Conservation (phyloP, 1,284 basidiomycete genomes). For the Trichosporon coremiiforme region DNA sequence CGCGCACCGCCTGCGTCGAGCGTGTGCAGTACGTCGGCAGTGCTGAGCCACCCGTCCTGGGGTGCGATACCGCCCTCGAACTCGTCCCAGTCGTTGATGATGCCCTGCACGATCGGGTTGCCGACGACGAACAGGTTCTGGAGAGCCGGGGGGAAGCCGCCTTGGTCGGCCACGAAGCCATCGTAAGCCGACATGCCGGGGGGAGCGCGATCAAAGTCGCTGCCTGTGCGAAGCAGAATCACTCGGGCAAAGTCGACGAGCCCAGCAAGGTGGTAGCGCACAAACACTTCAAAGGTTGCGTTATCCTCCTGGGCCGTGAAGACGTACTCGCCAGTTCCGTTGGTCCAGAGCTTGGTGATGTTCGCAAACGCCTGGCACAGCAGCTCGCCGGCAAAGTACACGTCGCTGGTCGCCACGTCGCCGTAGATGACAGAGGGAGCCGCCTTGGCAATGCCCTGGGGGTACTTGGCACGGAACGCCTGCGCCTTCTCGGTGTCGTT, state of each 20-base stretch:
- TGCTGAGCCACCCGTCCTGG: slow-evolving; percentile 40
- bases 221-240: slow-evolving; percentile 59
- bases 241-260: slow-evolving; percentile 59
- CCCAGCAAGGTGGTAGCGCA: slow-evolving; percentile 56
- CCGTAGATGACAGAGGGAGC: slow-evolving; percentile 54
- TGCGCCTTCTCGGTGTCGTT: slow-evolving; percentile 51
- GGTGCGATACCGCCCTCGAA: slow-evolving; percentile 42
- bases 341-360: slow-evolving; percentile 57
- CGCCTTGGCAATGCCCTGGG: slow-evolving; percentile 50
- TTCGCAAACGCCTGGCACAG: slow-evolving; percentile 58
- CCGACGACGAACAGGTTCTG: slow-evolving; percentile 49
- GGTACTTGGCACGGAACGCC: slow-evolving; percentile 52
- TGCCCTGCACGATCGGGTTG: slow-evolving; percentile 46
- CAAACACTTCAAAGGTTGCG: slow-evolving; percentile 58
- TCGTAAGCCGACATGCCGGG: slow-evolving; percentile 38
- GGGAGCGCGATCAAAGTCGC: slow-evolving; percentile 59
- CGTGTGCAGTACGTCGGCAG: slow-evolving; percentile 40
- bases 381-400: slow-evolving; percentile 58
- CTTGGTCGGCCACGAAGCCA: slow-evolving; percentile 46
- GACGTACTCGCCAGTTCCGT: slow-evolving; percentile 52
- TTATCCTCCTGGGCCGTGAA: slow-evolving; percentile 62
- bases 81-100: slow-evolving; percentile 45
- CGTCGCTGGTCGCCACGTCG: slow-evolving; percentile 59
- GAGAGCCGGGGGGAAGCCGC: slow-evolving; percentile 46
- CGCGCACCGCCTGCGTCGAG: slow-evolving; percentile 10